These are phyloP conservation scores for Wickerhamomyces alni DNA, from an alignment of 805 yeast genomes.

Conservation along the genomic window DNA sequence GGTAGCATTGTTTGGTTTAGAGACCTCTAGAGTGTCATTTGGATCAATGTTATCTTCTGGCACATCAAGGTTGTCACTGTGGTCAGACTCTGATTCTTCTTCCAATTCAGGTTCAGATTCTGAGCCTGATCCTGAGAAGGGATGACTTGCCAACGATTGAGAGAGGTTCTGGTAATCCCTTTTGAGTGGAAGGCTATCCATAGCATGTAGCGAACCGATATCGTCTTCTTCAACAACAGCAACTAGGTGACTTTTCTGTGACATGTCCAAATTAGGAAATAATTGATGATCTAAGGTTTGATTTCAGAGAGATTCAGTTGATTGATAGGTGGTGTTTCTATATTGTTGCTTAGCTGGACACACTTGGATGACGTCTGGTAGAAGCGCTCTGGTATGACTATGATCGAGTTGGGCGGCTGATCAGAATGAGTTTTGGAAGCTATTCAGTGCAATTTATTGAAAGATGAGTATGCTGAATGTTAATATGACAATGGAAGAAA, in stretches of 20 bases:
- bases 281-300: no score
- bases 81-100: conserved; percentile 15
- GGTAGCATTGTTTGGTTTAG: background rate
- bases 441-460: background rate
- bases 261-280: conserved; percentile 1
- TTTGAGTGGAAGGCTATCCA: conserved; percentile 1
- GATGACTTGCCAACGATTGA: background rate
- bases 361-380: no score
- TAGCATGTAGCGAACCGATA: background rate
- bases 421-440: background rate
- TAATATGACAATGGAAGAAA: no score
- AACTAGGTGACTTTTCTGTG: conserved; percentile 4
- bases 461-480: no score
- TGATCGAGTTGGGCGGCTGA: background rate
- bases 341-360: no score
- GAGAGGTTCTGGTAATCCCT: conserved; percentile 13
- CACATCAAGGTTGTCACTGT: conserved; percentile 15
- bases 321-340: no score
- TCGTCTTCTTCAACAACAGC: conserved; percentile 4
- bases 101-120: conserved; percentile 16
- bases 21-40: conserved; percentile 11
- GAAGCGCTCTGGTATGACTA: no score
- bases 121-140: conserved; percentile 7
- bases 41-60: conserved; percentile 11
- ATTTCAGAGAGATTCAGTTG: no score